Conservation (phyloP, 768 basidiomycete species). For the Pisolithus microcarpus region DNA sequence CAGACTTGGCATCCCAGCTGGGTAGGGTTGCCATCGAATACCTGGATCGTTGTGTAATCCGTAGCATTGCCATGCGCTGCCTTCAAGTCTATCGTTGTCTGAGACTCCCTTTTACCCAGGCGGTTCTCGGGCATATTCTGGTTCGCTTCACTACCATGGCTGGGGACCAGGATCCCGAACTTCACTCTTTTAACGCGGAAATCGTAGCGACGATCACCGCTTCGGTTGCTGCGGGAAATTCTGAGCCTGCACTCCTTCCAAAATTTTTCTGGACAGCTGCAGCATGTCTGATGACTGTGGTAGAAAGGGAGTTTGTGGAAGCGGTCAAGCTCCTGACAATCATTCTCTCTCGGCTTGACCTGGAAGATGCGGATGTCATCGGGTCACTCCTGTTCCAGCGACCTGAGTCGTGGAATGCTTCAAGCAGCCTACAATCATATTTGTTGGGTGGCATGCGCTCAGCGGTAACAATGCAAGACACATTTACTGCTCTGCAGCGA, state of each 20-base stretch:
- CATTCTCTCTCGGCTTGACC: slow-evolving; percentile 60
- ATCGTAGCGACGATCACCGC: slow-evolving; percentile 70
- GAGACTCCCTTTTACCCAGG: slow-evolving; percentile 60
- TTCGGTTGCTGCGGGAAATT: slow-evolving; percentile 47
- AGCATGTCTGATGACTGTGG: slow-evolving; percentile 76
- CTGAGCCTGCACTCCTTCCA: slow-evolving; percentile 59
- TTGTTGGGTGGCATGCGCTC: slow-evolving; percentile 78
- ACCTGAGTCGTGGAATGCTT: slow-evolving; percentile 66
- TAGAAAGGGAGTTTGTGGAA: slow-evolving; percentile 71
- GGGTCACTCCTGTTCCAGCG: slow-evolving; percentile 62
- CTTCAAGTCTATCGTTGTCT: slow-evolving; percentile 85
- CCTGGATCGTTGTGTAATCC: slow-evolving; percentile 83
- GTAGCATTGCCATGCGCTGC: slow-evolving; percentile 80
- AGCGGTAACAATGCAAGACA: slow-evolving; percentile 54
- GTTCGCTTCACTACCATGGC: slow-evolving; percentile 81
- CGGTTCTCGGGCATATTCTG: slow-evolving; percentile 71
- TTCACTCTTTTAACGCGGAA: slow-evolving; percentile 79
- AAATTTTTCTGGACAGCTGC: slow-evolving; percentile 84
- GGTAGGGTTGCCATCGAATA: slow-evolving; percentile 75
- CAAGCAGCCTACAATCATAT: slow-evolving; percentile 57
- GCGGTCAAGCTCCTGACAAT: slow-evolving; percentile 57
- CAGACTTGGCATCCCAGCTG: slow-evolving; percentile 67
- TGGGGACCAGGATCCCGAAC: slow-evolving; percentile 65
- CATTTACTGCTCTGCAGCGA: slow-evolving; percentile 60
- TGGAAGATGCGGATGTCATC: slow-evolving; percentile 60